Percentiles rank a stretch among this genome's conserved stretches.
Conservation (phyloP, 805 yeast species). For the Candida wancherniae region DNA sequence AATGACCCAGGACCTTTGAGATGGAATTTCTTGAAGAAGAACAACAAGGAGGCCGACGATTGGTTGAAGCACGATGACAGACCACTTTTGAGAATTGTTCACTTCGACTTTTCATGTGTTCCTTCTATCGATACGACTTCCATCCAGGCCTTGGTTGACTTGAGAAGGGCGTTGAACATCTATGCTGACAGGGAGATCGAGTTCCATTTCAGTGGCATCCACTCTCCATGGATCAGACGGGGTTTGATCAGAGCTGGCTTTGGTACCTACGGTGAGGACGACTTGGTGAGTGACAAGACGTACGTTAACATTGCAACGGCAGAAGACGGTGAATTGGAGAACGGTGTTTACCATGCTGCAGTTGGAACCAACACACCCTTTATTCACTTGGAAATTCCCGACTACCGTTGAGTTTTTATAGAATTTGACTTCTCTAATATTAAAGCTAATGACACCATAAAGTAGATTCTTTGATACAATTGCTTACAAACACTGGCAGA, state of each 20-base stretch:
- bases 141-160: conserved; percentile 70
- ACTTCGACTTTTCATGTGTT: conserved; percentile 77
- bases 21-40: conserved; percentile 24
- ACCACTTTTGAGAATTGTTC: conserved; percentile 67
- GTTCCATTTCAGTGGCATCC: conserved; percentile 81
- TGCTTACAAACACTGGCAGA: conserved; percentile 1
- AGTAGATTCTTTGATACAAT: conserved; percentile 3
- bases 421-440: too few relatives aligned
- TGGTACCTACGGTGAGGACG: conserved; percentile 50
- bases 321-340: conserved; percentile 28
- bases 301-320: conserved; percentile 37
- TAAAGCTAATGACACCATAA: not conserved
- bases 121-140: conserved; percentile 76
- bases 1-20: conserved; percentile 74
- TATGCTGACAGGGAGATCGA: conserved; percentile 83
- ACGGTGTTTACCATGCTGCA: conserved; percentile 45
- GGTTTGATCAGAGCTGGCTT: conserved; percentile 73
- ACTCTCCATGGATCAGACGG: conserved; percentile 83
- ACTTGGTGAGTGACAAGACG: conserved; percentile 33
- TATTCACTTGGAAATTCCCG: conserved; percentile 76
- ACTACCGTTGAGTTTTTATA: conserved; percentile 29
- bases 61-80: conserved; percentile 39
- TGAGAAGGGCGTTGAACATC: conserved; percentile 62
- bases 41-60: conserved; percentile 10
- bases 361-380: conserved; percentile 65